These are phyloP conservation scores for Diaporthe helianthi DNA, from an alignment of 2,329 filamentous ascomycete species.

Conservation along the genomic window DNA sequence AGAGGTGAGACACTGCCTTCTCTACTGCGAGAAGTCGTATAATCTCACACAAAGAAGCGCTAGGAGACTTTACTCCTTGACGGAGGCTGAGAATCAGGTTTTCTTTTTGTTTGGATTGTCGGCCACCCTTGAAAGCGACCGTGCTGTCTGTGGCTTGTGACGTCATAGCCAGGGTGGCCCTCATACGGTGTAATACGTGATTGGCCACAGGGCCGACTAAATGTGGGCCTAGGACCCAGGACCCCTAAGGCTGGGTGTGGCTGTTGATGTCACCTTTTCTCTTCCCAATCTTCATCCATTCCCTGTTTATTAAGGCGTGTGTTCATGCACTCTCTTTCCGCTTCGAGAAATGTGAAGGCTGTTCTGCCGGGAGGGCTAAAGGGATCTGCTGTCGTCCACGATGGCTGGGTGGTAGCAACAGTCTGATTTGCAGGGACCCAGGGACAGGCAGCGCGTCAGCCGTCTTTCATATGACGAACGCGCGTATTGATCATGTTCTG, in stretches of 20 bases:
- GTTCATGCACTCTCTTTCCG: background rate
- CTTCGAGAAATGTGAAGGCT: background rate
- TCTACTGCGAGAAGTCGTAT: background rate
- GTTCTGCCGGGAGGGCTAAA: background rate
- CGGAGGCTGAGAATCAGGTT: slow-evolving; percentile 15
- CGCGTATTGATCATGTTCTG: too few species aligned
- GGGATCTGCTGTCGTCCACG: too few species aligned
- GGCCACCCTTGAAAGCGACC: background rate
- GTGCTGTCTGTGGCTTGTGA: slow-evolving; percentile 23
- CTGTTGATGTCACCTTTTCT: slow-evolving; percentile 22
- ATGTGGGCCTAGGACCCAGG: background rate
- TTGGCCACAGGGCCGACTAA: background rate
- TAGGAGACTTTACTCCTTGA: background rate
- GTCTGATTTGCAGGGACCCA: too few species aligned
- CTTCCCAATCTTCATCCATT: background rate
- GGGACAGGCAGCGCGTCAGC: too few species aligned
- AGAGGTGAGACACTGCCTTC: background rate
- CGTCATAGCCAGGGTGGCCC: background rate
- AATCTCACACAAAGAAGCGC: background rate
- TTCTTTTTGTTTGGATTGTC: background rate
- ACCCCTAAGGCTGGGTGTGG: slow-evolving; percentile 14
- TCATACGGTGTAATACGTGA: slow-evolving; percentile 22
- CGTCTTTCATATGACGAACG: too few species aligned
- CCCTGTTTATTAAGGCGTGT: slow-evolving; percentile 14
- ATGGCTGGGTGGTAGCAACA: too few species aligned